phyloP scores from a whole-genome alignment of 1,284 basidiomycete genomes.

The Fomitopsis schrenkii region DNA sequence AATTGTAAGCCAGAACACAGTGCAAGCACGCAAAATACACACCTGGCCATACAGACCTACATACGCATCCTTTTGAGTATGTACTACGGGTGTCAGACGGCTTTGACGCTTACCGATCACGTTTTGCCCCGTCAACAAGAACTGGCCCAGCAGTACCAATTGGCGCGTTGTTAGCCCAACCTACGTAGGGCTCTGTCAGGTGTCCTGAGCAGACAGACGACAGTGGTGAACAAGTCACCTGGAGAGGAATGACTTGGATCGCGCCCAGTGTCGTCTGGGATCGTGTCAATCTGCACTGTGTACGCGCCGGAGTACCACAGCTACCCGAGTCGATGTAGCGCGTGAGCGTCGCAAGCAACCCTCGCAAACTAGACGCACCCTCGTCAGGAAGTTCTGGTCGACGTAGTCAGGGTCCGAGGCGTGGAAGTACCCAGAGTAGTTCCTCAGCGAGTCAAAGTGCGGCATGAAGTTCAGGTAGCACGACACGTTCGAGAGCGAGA shows the following conservation, averaged over 20 bases:
- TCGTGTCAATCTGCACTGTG: conserved; percentile 57
- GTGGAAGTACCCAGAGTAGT: conserved; percentile 55
- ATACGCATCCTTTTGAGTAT: background rate
- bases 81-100: too few species aligned
- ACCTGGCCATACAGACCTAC: conserved; percentile 57
- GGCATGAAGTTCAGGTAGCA: conserved; percentile 55
- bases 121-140: conserved; percentile 60
- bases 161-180: conserved; percentile 53
- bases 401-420: conserved; percentile 40
- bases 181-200: conserved; percentile 21
- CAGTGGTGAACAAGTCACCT: conserved; percentile 18
- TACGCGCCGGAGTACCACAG: conserved; percentile 62
- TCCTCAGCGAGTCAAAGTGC: conserved; percentile 44
- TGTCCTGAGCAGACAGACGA: background rate
- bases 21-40: background rate
- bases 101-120: conserved; percentile 39
- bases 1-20: background rate
- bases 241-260: conserved; percentile 38
- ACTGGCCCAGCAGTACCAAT: conserved; percentile 56
- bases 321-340: conserved; percentile 15
- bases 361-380: conserved; percentile 26
- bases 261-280: conserved; percentile 48
- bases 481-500: conserved; percentile 24
- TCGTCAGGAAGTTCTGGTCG: conserved; percentile 48
- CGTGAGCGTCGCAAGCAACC: background rate